Percentiles rank a stretch among this genome's conserved stretches.
Evolutionary conservation across 2,329 filamentous ascomycete genomes (phyloP).

Genomic region (Colletotrichum ledebouriae): DNA sequence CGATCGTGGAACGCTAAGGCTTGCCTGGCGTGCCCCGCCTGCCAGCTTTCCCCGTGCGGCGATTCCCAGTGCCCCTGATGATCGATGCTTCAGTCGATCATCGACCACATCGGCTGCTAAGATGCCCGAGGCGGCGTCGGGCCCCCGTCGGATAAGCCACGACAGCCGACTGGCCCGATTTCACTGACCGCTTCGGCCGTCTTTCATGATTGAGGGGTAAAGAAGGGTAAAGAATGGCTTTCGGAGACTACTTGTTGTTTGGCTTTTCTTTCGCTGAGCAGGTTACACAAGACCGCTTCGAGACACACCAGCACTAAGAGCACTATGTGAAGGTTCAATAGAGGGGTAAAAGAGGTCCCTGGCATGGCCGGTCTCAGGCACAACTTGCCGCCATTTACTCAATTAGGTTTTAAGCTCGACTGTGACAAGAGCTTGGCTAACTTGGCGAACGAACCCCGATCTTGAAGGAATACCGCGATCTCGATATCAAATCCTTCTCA

Average conservation of each 20-base stretch:
- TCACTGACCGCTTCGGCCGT: conserved; percentile 24
- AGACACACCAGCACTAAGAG: conserved; percentile 18
- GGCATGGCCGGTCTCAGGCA: conserved; percentile 14
- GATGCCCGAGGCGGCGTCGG: conserved; percentile 10
- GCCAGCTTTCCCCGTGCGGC: conserved; percentile 34
- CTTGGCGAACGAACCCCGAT: conserved; percentile 26
- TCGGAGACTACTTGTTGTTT: background rate
- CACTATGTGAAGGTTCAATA: background rate
- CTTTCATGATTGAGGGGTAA: conserved; percentile 28
- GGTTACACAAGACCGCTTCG: conserved; percentile 10
- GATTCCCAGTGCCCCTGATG: conserved; percentile 38
- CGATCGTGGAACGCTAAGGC: conserved; percentile 38
- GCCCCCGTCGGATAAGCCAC: conserved; percentile 13
- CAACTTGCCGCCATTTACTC: background rate
- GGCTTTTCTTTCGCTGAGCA: conserved; percentile 2
- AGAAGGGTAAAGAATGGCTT: conserved; percentile 19
- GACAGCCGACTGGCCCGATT: conserved; percentile 16
- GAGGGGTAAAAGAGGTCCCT: conserved; percentile 19
- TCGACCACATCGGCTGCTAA: conserved; percentile 38
- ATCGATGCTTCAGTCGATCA: conserved; percentile 41
- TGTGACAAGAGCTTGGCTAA: conserved; percentile 4
- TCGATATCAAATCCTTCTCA: background rate
- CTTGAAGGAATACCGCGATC: conserved; percentile 1
- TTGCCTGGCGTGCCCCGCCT: conserved; percentile 35
- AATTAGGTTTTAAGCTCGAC: conserved; percentile 21